These are phyloP conservation scores for Calonectria crousiana DNA, from an alignment of 2,329 filamentous ascomycete species.

Conservation along the genomic window DNA sequence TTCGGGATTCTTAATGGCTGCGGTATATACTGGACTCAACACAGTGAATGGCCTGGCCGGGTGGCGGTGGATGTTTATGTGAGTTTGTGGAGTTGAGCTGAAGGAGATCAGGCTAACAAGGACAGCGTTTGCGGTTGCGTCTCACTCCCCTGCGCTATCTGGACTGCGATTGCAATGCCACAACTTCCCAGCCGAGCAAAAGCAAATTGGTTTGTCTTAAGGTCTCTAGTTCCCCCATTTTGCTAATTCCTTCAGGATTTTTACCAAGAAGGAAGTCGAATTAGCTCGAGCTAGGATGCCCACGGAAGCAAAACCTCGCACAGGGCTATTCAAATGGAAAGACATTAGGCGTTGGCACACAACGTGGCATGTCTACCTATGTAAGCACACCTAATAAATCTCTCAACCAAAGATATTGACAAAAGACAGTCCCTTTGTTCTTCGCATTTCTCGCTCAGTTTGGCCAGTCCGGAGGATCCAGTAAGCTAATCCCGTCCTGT, in stretches of 20 bases:
- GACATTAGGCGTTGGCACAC: constrained; percentile 3
- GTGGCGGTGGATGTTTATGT: constrained; percentile 14
- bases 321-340: constrained; percentile 1
- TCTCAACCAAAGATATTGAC: neutral
- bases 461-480: constrained; percentile 3
- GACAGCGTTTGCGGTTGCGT: neutral
- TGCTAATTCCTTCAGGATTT: neutral
- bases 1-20: constrained; percentile 7
- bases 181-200: neutral
- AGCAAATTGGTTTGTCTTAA: neutral
- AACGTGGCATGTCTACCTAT: constrained; percentile 7
- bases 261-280: neutral
- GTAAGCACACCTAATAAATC: neutral
- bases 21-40: neutral
- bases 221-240: neutral
- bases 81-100: neutral
- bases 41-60: neutral
- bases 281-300: constrained; percentile 5
- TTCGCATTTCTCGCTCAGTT: constrained; percentile 1
- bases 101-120: neutral
- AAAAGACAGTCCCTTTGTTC: neutral
- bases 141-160: neutral
- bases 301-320: neutral
- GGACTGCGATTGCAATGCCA: constrained; percentile 3
- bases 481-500: neutral